A percentile compares a stretch with the other conserved stretches of the same genome.
Evolutionary conservation across 805 yeast species (phyloP).

Genomic region (Schizosaccharomyces osmophilus): DNA sequence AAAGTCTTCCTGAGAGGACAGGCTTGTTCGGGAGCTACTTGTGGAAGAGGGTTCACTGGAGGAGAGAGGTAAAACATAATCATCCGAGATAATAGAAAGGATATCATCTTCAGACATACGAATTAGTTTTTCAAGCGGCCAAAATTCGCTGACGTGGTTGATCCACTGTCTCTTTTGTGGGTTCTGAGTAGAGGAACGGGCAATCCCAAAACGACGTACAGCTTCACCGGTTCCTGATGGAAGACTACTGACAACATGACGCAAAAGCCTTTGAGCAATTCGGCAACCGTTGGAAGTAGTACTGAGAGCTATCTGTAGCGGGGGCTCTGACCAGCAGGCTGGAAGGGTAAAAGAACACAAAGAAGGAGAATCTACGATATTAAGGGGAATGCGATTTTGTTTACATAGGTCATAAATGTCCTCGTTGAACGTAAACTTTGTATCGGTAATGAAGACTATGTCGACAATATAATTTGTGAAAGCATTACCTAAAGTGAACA

Average conservation of each 20-base stretch:
- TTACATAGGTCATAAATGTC: conserved; percentile 17
- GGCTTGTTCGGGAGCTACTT: not conserved
- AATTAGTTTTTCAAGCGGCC: conserved; percentile 45
- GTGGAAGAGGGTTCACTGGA: not conserved
- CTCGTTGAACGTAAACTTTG: not conserved
- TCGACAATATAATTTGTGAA: conserved; percentile 47
- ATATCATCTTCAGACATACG: conserved; percentile 30
- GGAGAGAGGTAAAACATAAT: not conserved
- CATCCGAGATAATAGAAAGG: not conserved
- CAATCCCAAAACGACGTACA: not conserved
- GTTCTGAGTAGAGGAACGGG: not conserved
- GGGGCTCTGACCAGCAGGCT: conserved; percentile 47
- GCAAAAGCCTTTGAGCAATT: conserved; percentile 50
- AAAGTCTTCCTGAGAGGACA: not conserved
- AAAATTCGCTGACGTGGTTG: conserved; percentile 74
- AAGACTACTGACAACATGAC: conserved; percentile 37
- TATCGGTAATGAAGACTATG: conserved; percentile 33
- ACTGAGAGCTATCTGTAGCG: conserved; percentile 57
- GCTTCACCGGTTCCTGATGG: conserved; percentile 42
- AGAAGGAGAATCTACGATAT: conserved; percentile 49
- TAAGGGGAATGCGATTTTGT: conserved; percentile 43
- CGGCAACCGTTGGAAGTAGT: conserved; percentile 81
- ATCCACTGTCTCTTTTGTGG: conserved; percentile 46
- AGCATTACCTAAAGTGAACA: conserved; percentile 33
- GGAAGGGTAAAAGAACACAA: conserved; percentile 52